phyloP scores from a whole-genome alignment of 768 basidiomycete genomes.

The Trametes meyenii region DNA sequence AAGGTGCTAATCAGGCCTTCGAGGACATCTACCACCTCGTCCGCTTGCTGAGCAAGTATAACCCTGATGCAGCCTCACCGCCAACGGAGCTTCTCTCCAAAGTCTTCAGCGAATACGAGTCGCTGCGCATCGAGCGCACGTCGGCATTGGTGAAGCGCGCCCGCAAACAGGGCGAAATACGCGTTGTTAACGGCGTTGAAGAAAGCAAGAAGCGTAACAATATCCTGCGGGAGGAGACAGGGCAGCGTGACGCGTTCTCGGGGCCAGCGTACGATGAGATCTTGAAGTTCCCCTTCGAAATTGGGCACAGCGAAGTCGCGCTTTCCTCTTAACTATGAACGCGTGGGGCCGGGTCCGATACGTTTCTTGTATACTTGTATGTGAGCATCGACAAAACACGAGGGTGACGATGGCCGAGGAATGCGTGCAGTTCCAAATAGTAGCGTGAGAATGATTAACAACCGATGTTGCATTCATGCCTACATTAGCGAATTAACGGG shows the following conservation, averaged over 20 bases:
- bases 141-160: conserved; percentile 40
- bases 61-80: conserved; percentile 32
- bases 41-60: conserved; percentile 37
- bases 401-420: too few relatives aligned
- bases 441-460: too few relatives aligned
- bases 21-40: conserved; percentile 45
- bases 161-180: conserved; percentile 38
- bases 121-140: conserved; percentile 40
- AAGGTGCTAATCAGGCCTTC: conserved; percentile 50
- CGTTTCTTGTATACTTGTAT: too few relatives aligned
- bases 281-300: background rate
- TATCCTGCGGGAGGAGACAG: background rate
- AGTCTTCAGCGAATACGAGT: conserved; percentile 41
- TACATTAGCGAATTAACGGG: too few relatives aligned
- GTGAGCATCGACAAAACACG: too few relatives aligned
- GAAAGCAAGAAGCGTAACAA: conserved; percentile 38
- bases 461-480: too few relatives aligned
- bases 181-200: conserved; percentile 39
- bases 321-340: too few relatives aligned
- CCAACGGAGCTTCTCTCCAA: conserved; percentile 34
- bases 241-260: background rate
- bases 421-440: too few relatives aligned
- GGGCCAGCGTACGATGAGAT: background rate
- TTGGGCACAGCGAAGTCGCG: background rate
- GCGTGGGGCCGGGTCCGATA: too few relatives aligned